A percentile compares a stretch with the other conserved stretches of the same genome.
These are phyloP conservation scores for Dryadomyces quercus-mongolicae DNA, from an alignment of 2,329 filamentous ascomycete genomes.

Conservation along the genomic window DNA sequence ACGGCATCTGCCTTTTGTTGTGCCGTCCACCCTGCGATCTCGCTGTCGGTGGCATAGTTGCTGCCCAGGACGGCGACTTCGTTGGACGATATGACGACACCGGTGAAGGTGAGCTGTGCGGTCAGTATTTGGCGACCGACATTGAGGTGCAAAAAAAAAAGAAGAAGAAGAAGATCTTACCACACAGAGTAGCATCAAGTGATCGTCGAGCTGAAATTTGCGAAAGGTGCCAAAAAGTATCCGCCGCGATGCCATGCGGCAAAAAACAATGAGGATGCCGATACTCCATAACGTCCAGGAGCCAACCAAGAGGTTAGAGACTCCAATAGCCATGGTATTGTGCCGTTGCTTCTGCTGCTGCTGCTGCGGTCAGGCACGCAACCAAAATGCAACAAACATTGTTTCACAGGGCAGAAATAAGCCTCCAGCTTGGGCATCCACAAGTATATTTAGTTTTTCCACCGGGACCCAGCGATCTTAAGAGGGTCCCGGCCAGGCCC, in stretches of 20 bases:
- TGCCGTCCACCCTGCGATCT: conserved; percentile 29
- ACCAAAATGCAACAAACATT: background rate
- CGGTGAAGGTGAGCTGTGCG: conserved; percentile 22
- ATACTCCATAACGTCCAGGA: conserved; percentile 14
- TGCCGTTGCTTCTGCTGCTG: background rate
- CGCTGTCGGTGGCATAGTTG: conserved; percentile 28
- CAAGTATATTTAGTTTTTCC: too few relatives aligned
- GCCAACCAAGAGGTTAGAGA: conserved; percentile 2
- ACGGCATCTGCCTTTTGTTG: conserved; percentile 27
- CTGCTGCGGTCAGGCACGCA: background rate
- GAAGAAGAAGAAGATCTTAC: conserved; percentile 13
- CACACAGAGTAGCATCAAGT: conserved; percentile 39
- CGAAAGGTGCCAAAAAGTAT: conserved; percentile 30
- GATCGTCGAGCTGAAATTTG: conserved; percentile 43
- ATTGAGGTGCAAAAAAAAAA: background rate
- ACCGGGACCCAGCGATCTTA: too few relatives aligned
- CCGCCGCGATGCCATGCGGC: conserved; percentile 17
- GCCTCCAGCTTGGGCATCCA: too few relatives aligned
- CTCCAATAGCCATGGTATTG: background rate
- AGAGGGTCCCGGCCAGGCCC: too few relatives aligned
- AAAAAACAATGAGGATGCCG: conserved; percentile 9
- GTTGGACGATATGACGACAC: conserved; percentile 29
- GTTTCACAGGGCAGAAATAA: too few relatives aligned
- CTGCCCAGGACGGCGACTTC: conserved; percentile 30
- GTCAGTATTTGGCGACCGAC: background rate